Base-by-base conservation (phyloP, 352 stramenopile genomes). In the Pythium folliculosum region DNA sequence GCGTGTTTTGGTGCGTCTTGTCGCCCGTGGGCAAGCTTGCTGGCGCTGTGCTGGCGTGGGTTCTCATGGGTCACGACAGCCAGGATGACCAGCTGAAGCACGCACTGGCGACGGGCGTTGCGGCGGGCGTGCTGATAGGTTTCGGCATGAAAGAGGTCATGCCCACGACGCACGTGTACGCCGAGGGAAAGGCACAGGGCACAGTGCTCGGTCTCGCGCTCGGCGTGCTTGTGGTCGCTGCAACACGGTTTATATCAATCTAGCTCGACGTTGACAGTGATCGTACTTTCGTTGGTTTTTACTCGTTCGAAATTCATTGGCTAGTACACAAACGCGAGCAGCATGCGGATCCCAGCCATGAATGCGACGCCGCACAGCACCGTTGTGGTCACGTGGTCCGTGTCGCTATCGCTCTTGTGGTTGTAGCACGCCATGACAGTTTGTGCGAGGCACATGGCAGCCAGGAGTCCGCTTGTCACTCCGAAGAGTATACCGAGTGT, bases 141-240 rank as follows among this genome's bases (percentile, higher is more conserved):
- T 32, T 72, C 9, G 64, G 69, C n/a, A 48, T 76, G 3, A 71
- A 72, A 50, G 69, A 76, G 40, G 60, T 76, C 5, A 69, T 76
- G 51, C 69, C 69, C 17, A 72, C 69, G 44, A 72, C 65, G 17
- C 64, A 76, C 55, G 60, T 55, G 16, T 76, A 72, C 49, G 64
- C 64, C 2, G 64, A 50, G 5, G 69, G 69, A 1, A 69, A 72
- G 22, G 66, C 48, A 49, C 69, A 76, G 37, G 64, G 69, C 2
- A 53, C 60, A 0, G 49, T 67, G 8, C 45, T 72, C 0, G 69
- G 69, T 13, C 38, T 67, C 44, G 27, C 63, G 14, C 13, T 59
- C 1, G 69, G 63, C 14, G 65, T 76, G 19, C 3, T 64, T 17
- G 44, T 70, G 12, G 43, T 72, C 37, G 55, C 63, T 4, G 45